Base-by-base conservation (phyloP, 208 protist genomes). In the Entamoeba invadens region DNA sequence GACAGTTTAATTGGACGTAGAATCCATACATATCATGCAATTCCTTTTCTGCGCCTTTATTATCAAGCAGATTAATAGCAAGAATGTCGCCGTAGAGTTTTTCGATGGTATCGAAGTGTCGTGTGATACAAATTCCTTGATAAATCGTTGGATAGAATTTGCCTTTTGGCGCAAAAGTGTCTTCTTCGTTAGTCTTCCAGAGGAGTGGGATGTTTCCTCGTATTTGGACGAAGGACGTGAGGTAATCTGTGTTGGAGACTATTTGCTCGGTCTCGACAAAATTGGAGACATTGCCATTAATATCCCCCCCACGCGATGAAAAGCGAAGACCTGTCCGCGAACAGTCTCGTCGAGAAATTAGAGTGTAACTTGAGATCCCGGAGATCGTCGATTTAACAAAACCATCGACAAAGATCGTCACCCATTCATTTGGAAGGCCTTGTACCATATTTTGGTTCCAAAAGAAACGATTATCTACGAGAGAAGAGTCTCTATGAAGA, bases 181-280 rank as follows among this genome's bases (percentile, higher is more conserved):
- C 14, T 46, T 94, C 47, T 45, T 46, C 45, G 25, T 42, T 38
- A 93, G 96, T 96, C 45, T 94, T 93, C 96, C 96, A 97, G 46
- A 95, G 95, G 6, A 96, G 44, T 44, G 96, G 96, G 44, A 96
- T 95, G 3, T 94, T 95, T 42, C 96, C 96, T 38, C 96, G 94
- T 4, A 93, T 45, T 72, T 95, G 94, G 16, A 96, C 46, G 35
- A 92, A 93, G 45, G 38, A 91, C 25, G 92, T 16, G 44, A 94
- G 1, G 14, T 94, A 35, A 87, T 31, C 45, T 25, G 42, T 12
- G 45, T 25, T 72, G 5, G 2, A 3, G n/a, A 97, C 46, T 1
- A 97, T 92, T 57, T 97, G 96, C 95, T 97, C 97, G 10, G 96
- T 97, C 72, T 97, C 97, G 47, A 96, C 96, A 87, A 95, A 97